Conservation (phyloP, 23 red algal genomes). For the Gracilaria vermiculophylla region DNA sequence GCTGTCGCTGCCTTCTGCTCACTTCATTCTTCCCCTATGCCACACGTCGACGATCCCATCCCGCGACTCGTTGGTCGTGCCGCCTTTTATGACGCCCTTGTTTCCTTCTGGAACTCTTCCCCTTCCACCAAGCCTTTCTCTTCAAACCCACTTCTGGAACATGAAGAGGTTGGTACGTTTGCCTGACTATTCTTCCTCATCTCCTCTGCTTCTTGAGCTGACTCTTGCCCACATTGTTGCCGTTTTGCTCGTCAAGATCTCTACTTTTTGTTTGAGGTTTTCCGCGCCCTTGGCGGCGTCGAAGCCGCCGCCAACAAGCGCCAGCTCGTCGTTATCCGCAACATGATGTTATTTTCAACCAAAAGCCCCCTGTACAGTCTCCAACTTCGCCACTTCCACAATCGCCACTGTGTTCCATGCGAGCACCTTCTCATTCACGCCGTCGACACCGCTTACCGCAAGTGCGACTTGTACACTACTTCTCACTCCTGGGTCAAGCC, state of each 20-base stretch:
- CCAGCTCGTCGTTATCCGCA: slow-evolving; percentile 41
- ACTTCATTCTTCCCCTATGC: slow-evolving; percentile 4
- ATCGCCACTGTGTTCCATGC: slow-evolving; percentile 43
- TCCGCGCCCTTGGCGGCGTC: slow-evolving; percentile 61
- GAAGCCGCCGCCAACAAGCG: slow-evolving; percentile 8
- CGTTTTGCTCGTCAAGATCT: slow-evolving; percentile 36
- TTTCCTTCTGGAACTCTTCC: not conserved
- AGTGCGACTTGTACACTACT: not conserved
- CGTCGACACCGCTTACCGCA: slow-evolving; percentile 22
- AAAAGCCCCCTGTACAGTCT: slow-evolving; percentile 36
- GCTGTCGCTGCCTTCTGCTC: not conserved
- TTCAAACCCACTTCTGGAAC: slow-evolving; percentile 14
- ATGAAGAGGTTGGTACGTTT: slow-evolving; percentile 36
- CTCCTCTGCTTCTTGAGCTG: not conserved
- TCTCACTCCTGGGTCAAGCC: slow-evolving; percentile 13
- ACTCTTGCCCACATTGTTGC: not conserved
- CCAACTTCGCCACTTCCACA: slow-evolving; percentile 35
- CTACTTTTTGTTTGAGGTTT: slow-evolving; percentile 79
- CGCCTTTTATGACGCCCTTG: slow-evolving; percentile 50
- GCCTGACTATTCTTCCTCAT: not conserved
- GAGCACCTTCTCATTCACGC: slow-evolving; percentile 37
- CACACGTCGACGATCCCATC: slow-evolving; percentile 67
- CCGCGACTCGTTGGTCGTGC: slow-evolving; percentile 70
- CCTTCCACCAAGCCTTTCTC: not conserved
- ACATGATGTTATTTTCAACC: slow-evolving; percentile 47